Conservation (phyloP, 2,329 filamentous ascomycete species). For the Penicillium sp. region DNA sequence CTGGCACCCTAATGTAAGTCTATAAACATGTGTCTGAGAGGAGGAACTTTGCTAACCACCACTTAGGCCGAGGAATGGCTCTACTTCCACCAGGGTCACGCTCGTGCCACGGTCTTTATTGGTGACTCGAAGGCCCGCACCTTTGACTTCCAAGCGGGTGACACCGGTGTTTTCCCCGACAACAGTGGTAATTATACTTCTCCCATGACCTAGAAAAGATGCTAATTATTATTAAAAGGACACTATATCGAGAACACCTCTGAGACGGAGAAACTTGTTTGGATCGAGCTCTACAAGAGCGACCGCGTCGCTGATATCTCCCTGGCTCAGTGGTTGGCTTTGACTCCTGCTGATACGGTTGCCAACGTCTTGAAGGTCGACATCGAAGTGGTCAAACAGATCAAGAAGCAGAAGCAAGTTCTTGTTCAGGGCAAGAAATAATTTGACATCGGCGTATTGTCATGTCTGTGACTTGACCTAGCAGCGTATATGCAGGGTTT, state of each 20-base stretch:
- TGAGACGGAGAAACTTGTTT: conserved; percentile 62
- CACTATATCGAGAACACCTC: conserved; percentile 71
- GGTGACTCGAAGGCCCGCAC: conserved; percentile 62
- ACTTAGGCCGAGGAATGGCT: conserved; percentile 66
- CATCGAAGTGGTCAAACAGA: conserved; percentile 20
- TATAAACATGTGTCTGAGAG: neutral
- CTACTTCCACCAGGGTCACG: conserved; percentile 66
- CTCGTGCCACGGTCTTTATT: conserved; percentile 64
- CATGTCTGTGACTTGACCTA: neutral
- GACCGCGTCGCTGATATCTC: conserved; percentile 67
- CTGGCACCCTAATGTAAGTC: conserved; percentile 66
- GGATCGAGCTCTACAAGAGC: conserved; percentile 69
- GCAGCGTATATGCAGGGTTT: too few species aligned
- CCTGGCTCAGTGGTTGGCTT: conserved; percentile 67
- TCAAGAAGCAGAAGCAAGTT: conserved; percentile 25
- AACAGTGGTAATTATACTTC: conserved; percentile 46
- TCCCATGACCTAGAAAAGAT: neutral
- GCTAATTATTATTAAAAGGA: conserved; percentile 33
- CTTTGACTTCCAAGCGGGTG: conserved; percentile 67
- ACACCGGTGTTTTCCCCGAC: conserved; percentile 67
- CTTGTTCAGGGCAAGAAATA: conserved; percentile 17
- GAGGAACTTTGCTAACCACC: neutral
- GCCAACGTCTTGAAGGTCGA: conserved; percentile 21
- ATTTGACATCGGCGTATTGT: neutral
- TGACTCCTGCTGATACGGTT: conserved; percentile 53